Evolutionary conservation across 805 yeast species (phyloP), one percentile per base, ranked within the genome.

Genomic region (Myxozyma mucilagina): DNA sequence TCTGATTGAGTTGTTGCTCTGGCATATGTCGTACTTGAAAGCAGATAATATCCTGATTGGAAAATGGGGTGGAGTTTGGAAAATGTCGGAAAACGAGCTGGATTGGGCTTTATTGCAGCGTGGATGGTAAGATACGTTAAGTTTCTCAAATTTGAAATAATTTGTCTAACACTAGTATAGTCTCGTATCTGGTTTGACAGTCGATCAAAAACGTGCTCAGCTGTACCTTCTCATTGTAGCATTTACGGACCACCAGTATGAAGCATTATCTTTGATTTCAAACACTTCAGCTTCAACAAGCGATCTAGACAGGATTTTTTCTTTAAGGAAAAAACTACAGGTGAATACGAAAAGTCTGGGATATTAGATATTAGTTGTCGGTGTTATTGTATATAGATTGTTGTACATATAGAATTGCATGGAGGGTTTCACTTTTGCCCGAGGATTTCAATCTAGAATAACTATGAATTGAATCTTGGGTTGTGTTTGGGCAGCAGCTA

Each of bases 1-100:
- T n/a, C 71, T 83, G 44, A 71, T 84, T 14, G 66, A 68, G 32
- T 68, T 72, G 13, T 69, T 85, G 38, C 77, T 78, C 31, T 61
- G 66, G 8, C 75, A 82, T 67, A 75, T 76, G 68, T 79, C 78
- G 60, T 80, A 81, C 64, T 72, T 85, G 51, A 67, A 69, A 14
- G 82, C 84, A 35, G 89, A 85, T 68, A 81, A 84, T 68, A 78
- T 78, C 47, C 68, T 79, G 48, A 69, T 79, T 10, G 48, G 74
- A 18, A 60, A 75, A 47, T 78, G 74, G 60, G 81, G 81, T 11
- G 80, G 82, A 44, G 75, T 84, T 0, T 79, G 84, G 79, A 70
- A 73, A 47, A 71, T 85, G 68, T 69, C 73, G 34, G 69, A 72
- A 8, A 75, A 74, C 47, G 89, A 85, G 69, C 67, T 84, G 35